Evolutionary conservation across 1,284 basidiomycete genomes (phyloP).

Genomic region (Amylostereum areolatum): DNA sequence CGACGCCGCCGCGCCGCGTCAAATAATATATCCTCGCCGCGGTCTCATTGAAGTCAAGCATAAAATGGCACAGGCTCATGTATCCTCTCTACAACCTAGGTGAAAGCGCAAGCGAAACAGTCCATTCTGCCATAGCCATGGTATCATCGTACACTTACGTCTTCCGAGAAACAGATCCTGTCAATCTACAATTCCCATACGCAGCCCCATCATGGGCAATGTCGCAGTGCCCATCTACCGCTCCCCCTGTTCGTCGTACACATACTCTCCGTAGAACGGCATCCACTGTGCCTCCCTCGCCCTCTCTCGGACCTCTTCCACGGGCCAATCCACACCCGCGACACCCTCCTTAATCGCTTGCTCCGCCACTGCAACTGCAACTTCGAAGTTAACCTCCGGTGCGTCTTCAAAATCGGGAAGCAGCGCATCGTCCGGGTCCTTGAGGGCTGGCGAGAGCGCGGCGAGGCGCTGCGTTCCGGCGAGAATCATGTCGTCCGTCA

Average conservation of each 20-base stretch:
- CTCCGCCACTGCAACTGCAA: constrained; percentile 76
- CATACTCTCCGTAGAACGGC: constrained; percentile 58
- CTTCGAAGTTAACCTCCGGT: constrained; percentile 66
- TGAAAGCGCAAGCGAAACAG: no score
- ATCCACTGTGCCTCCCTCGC: constrained; percentile 50
- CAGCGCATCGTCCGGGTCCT: constrained; percentile 57
- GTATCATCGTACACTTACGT: no score
- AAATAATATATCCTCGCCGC: no score
- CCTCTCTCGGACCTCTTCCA: constrained; percentile 46
- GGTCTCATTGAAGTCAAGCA: no score
- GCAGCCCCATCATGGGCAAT: not conserved
- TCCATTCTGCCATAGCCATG: no score
- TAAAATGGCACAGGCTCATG: no score
- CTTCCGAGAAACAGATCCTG: not conserved
- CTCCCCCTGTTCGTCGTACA: constrained; percentile 55
- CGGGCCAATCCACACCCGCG: constrained; percentile 46
- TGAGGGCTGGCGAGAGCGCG: constrained; percentile 67
- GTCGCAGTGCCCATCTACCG: constrained; percentile 11
- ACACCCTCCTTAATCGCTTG: constrained; percentile 70
- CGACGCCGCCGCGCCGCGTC: no score
- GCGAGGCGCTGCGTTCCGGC: constrained; percentile 71
- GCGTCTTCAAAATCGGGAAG: constrained; percentile 72
- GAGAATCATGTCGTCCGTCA: constrained; percentile 76
- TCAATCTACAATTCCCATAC: not conserved
- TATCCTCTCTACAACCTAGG: no score